Percentiles rank a stretch among this genome's conserved stretches.
These are phyloP conservation scores for Fraxinus platypoda DNA, from an alignment of 305 asterid genomes.

Conservation along the genomic window DNA sequence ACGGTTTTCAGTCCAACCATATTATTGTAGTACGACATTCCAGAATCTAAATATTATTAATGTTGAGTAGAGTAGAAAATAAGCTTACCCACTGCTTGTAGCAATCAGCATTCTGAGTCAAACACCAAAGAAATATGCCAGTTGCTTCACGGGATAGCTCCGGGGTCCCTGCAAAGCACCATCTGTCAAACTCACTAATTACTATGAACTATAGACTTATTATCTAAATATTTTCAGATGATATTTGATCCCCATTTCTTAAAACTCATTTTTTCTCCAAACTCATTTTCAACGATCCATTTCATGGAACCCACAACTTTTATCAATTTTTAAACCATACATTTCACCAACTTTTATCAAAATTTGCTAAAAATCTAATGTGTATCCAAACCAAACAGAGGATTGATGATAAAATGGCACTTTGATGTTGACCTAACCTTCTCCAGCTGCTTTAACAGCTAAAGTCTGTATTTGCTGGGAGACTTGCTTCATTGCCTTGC, in stretches of 20 bases:
- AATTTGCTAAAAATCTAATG: not conserved
- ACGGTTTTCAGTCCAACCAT: not conserved
- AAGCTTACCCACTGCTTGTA: constrained; percentile 43
- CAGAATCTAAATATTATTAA: not conserved
- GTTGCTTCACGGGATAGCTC: constrained; percentile 46
- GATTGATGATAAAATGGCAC: not conserved
- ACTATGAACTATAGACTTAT: not conserved
- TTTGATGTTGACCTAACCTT: constrained; percentile 45
- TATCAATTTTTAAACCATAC: not conserved
- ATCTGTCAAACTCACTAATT: not conserved
- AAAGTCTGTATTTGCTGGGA: constrained; percentile 59
- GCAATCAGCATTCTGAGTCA: constrained; percentile 42
- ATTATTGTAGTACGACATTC: not conserved
- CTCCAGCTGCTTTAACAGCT: constrained; percentile 59
- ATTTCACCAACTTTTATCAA: not conserved
- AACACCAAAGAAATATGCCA: constrained; percentile 40
- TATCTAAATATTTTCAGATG: not conserved
- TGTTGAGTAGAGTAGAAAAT: not conserved
- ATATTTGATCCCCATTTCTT: not conserved
- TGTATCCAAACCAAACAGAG: not conserved
- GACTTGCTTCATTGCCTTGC: constrained; percentile 90
- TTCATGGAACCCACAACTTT: not conserved
- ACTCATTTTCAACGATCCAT: not conserved
- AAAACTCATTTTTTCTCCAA: not conserved
- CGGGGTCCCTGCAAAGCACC: constrained; percentile 35